Conservation (phyloP, 805 yeast species). For the Barnettozyma pratensis region DNA sequence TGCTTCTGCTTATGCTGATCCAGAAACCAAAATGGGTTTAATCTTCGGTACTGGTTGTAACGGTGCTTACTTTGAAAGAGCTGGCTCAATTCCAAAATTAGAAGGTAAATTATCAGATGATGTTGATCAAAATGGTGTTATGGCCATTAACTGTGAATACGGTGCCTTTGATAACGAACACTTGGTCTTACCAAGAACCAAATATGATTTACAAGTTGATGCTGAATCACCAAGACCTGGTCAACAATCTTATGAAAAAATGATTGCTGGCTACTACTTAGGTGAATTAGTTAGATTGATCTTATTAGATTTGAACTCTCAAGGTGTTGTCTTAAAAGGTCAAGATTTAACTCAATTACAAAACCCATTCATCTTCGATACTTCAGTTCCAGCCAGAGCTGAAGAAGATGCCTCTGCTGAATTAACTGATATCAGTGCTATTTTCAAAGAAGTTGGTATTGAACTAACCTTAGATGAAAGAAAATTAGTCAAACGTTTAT, state of each 20-base stretch:
- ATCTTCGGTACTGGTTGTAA: slow-evolving; percentile 97
- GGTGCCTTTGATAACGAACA: slow-evolving; percentile 97
- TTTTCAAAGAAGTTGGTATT: slow-evolving; percentile 59
- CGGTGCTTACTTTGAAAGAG: slow-evolving; percentile 89
- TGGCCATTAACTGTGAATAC: slow-evolving; percentile 98
- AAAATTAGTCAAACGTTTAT: slow-evolving; percentile 71
- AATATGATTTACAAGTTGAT: slow-evolving; percentile 79
- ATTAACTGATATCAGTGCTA: slow-evolving; percentile 64
- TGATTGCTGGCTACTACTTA: slow-evolving; percentile 94
- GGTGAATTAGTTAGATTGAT: slow-evolving; percentile 88
- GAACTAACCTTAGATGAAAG: slow-evolving; percentile 73
- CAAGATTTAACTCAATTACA: slow-evolving; percentile 65
- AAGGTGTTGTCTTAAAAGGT: slow-evolving; percentile 59
- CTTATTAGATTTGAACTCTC: slow-evolving; percentile 63
- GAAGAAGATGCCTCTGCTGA: slow-evolving; percentile 89
- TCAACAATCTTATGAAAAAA: slow-evolving; percentile 93
- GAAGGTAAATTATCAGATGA: slow-evolving; percentile 65
- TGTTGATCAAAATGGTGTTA: slow-evolving; percentile 56
- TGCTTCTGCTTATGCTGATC: slow-evolving; percentile 89
- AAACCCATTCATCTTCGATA: slow-evolving; percentile 71
- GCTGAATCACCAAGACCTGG: slow-evolving; percentile 90
- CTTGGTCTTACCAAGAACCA: slow-evolving; percentile 77
- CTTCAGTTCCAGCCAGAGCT: slow-evolving; percentile 80
- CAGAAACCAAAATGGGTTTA: slow-evolving; percentile 87
- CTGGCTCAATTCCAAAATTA: slow-evolving; percentile 71